A percentile compares a stretch with the other conserved stretches of the same genome.
Conservation (phyloP, 805 yeast species). For the Danielozyma ontarioensis region DNA sequence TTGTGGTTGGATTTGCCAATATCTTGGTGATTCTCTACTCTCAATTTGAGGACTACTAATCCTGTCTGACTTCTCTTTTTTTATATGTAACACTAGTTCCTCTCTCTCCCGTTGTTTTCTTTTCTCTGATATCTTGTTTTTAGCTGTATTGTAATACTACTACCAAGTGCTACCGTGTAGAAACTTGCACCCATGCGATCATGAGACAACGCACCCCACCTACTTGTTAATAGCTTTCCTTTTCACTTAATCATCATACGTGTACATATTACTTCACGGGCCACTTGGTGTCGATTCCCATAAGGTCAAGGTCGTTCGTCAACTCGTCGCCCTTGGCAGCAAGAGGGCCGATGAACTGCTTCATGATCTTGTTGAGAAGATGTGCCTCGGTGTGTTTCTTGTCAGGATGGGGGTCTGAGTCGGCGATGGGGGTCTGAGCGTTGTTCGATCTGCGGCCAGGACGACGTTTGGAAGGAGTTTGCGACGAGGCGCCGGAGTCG, state of each 20-base stretch:
- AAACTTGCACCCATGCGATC: too few species aligned
- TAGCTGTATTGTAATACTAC: neutral
- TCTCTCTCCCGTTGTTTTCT: neutral
- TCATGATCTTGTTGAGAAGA: slow-evolving; percentile 37
- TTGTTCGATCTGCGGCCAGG: slow-evolving; percentile 5
- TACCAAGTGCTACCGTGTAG: too few species aligned
- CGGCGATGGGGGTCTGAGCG: too few species aligned
- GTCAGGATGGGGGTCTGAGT: too few species aligned
- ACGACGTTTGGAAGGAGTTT: neutral
- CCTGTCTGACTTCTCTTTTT: slow-evolving; percentile 4
- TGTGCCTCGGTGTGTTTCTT: slow-evolving; percentile 29
- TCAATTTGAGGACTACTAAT: slow-evolving; percentile 41
- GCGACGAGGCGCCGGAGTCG: neutral
- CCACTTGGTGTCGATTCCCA: slow-evolving; percentile 35
- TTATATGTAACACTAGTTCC: too few species aligned
- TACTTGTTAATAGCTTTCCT: neutral
- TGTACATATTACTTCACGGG: slow-evolving; percentile 17
- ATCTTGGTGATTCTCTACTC: slow-evolving; percentile 48
- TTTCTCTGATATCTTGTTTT: too few species aligned
- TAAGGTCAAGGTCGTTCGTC: slow-evolving; percentile 27
- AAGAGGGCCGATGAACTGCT: slow-evolving; percentile 37
- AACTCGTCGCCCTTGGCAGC: slow-evolving; percentile 29
- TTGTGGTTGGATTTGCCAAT: slow-evolving; percentile 42
- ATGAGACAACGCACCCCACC: too few species aligned
- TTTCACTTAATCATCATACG: neutral